Evolutionary conservation across 108 stramenopile species (phyloP).

Genomic region (Fistulifera solaris): DNA sequence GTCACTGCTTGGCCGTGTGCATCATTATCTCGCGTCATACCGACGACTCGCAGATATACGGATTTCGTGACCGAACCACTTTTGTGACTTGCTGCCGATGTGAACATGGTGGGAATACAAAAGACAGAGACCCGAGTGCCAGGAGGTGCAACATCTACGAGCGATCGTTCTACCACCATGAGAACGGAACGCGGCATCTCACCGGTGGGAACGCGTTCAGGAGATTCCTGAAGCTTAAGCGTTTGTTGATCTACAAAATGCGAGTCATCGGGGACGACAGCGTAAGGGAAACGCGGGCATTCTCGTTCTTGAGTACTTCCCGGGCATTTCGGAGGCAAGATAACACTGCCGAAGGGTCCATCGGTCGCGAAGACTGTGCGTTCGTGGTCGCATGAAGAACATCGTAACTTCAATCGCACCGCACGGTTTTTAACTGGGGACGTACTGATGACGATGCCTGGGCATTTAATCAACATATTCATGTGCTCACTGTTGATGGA

Average conservation of each 20-base stretch:
- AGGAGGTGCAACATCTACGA: slow-evolving; percentile 91
- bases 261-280: slow-evolving; percentile 85
- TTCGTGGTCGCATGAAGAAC: slow-evolving; percentile 72
- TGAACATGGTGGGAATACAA: slow-evolving; percentile 84
- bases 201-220: slow-evolving; percentile 84
- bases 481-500: slow-evolving; percentile 89
- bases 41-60: slow-evolving; percentile 86
- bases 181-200: slow-evolving; percentile 96
- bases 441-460: slow-evolving; percentile 94
- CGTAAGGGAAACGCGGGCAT: slow-evolving; percentile 82
- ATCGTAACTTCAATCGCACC: slow-evolving; percentile 65
- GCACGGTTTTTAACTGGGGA: slow-evolving; percentile 79
- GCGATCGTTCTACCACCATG: slow-evolving; percentile 81
- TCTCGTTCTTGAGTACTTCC: slow-evolving; percentile 37
- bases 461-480: slow-evolving; percentile 84
- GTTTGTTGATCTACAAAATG: slow-evolving; percentile 94
- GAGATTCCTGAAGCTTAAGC: slow-evolving; percentile 95
- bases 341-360: slow-evolving; percentile 46
- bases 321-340: slow-evolving; percentile 50
- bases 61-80: slow-evolving; percentile 37
- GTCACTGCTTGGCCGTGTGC: slow-evolving; percentile 67
- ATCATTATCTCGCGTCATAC: slow-evolving; percentile 72
- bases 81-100: slow-evolving; percentile 9
- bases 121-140: slow-evolving; percentile 90
- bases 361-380: slow-evolving; percentile 40